Base-by-base conservation (phyloP, 2,329 filamentous ascomycete genomes). In the Neobulgaria alba region DNA sequence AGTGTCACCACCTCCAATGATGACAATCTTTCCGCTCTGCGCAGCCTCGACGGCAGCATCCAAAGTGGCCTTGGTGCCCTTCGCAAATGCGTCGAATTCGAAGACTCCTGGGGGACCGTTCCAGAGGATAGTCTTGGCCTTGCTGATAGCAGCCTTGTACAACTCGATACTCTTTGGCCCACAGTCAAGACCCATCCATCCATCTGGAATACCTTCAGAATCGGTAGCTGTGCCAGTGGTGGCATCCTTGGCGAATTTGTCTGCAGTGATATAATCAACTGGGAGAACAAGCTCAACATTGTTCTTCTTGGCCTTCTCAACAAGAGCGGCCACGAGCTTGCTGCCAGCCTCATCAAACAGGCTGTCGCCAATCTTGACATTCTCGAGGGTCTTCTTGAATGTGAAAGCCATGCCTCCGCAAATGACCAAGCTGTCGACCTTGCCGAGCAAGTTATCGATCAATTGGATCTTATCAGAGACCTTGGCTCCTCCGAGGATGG, bases 391-490 rank as follows among this genome's bases (percentile, higher is more conserved):
- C 79, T 98, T 98, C 78, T 96, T 96, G 79, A 98, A 98, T 57
- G 92, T 98, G 73, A 96, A 98, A 49, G 92, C 89, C 92, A 98
- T 98, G 58, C 79, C 92, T 62, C 92, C 92, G 65, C 90, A 95
- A 68, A 98, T 83, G 67, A 98, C 84, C 53, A 98, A 77, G 65
- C 82, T 92, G 77, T 98, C 78, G 66, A 98, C 89, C 78, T 98
- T 96, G 68, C 88, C 85, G 55, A 98, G 82, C 53, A 98, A 75
- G 76, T 98, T 98, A 72, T 98, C 89, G 63, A 98, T 96, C 57
- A 98, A 77, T 74, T 95, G 87, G 66, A 98, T 98, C 82, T 98
- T 98, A 77, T 98, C 92, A 33, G 87, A 93, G 55, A 98, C 88
- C 78, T 98, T 98, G 64, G 92, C 88, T 56, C 92, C 92, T 57